Base-by-base conservation (phyloP, 2,329 filamentous ascomycete genomes). In the Pseudofabraea citricarpa region DNA sequence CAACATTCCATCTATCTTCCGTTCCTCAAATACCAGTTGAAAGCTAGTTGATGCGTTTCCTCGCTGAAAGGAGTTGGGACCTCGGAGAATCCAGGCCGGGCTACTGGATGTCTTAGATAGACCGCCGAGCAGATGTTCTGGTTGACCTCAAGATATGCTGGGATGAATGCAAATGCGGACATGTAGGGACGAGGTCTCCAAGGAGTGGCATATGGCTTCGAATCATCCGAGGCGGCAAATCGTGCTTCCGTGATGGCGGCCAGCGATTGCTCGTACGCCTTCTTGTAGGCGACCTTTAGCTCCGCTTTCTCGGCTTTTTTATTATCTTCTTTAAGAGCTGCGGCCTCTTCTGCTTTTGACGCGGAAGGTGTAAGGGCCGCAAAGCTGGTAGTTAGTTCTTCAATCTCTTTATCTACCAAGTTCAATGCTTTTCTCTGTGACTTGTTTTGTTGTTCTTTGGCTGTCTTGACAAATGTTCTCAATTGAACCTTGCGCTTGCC, bases 61-160 rank as follows among this genome's bases (percentile, higher is more conserved):
- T 77, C 71, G 40, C 71, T 67, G 66, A 90, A 96, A 15, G 91
- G 91, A 19, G 87, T 89, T 2, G 91, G 91, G 48, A 91, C 85
- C 65, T 91, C 93, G 4, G 86, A 83, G 52, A 79, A 59, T 9
- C 90, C 90, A 3, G 84, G 84, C 48, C 90, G 77, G 20, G 89
- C 93, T 33, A 97, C 91, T 0, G 93, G 93, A 70, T 98, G 91
- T 45, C 93, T 79, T 49, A 98, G 70, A 65, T 98, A 98, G 31
- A 98, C 90, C 9, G 93, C 93, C 1, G 90, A 85, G 67, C 93
- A 98, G 57, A 97, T 86, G 60, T 90, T 94, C 66, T 95, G 93
- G 73, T 97, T 96, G 56, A 98, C 93, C 70, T 98, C 94, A 48
- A 98, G 79, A 65, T 97, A 98, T 42, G 87, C 75, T 9, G 93